Conservation (phyloP, 805 yeast genomes). For the Sugiyamaella smithiae region DNA sequence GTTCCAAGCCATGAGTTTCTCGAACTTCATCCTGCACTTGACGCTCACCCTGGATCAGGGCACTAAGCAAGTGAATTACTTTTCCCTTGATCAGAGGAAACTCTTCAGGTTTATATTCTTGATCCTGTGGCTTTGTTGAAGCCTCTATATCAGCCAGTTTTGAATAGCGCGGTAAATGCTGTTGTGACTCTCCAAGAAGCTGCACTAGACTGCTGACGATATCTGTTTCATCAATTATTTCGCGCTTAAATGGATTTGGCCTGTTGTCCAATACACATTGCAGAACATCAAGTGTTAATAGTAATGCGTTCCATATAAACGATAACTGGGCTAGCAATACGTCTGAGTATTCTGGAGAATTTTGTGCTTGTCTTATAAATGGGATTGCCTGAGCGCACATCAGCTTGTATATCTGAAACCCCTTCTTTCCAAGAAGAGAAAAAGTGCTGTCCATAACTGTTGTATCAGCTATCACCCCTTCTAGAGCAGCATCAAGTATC, state of each 20-base stretch:
- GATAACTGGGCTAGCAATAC: conserved; percentile 6
- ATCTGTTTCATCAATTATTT: neutral
- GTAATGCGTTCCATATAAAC: conserved; percentile 15
- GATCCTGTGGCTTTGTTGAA: neutral
- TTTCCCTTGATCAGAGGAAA: conserved; percentile 69
- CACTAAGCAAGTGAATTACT: conserved; percentile 63
- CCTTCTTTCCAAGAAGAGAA: neutral
- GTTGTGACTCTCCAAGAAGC: conserved; percentile 18
- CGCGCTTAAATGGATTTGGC: neutral
- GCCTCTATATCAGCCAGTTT: conserved; percentile 20
- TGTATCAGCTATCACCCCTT: neutral
- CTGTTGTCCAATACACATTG: conserved; percentile 7
- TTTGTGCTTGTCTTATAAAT: conserved; percentile 12
- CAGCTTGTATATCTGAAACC: neutral
- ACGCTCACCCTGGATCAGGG: conserved; percentile 49
- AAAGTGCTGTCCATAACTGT: neutral
- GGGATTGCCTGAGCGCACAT: conserved; percentile 13
- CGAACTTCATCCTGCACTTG: conserved; percentile 68
- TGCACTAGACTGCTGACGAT: conserved; percentile 3
- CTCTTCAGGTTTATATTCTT: conserved; percentile 19
- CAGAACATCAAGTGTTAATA: conserved; percentile 16
- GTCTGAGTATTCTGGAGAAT: conserved; percentile 5
- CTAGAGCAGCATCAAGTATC: conserved; percentile 20
- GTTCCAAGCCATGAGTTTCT: conserved; percentile 61
- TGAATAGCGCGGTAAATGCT: conserved; percentile 17